Percentiles rank a stretch among this genome's conserved stretches.
phyloP scores from a whole-genome alignment of 2,329 filamentous ascomycete genomes.

The Parascedosporium putredinis region DNA sequence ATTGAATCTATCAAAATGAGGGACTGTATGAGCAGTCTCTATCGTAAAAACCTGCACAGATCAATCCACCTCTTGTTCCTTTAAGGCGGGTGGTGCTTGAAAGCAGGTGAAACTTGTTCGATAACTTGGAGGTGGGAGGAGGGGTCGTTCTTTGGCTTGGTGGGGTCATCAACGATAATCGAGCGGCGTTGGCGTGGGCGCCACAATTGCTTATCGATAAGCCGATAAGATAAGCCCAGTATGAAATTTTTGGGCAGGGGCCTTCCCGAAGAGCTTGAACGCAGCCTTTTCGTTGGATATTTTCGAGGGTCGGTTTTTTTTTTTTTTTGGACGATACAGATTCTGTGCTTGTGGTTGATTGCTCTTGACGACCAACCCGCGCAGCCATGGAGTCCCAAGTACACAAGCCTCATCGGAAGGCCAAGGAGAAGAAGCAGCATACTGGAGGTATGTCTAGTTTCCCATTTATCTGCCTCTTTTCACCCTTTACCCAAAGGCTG shows the following conservation, averaged over 20 bases:
- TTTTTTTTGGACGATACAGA: not conserved
- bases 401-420: constrained; percentile 75
- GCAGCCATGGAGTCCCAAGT: constrained; percentile 69
- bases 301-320: not conserved
- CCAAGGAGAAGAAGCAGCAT: constrained; percentile 74
- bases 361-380: not conserved
- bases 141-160: not conserved
- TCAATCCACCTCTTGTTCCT: no score
- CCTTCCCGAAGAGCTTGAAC: not conserved
- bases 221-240: constrained; percentile 6
- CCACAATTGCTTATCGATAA: constrained; percentile 8
- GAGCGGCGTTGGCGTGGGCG: not conserved
- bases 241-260: constrained; percentile 4
- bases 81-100: no score
- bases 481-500: no score
- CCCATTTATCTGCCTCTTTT: no score
- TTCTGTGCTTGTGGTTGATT: not conserved
- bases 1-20: no score
- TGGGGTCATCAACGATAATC: not conserved
- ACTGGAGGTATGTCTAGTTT: constrained; percentile 40
- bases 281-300: no score
- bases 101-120: no score
- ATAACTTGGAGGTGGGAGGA: no score
- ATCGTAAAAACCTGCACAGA: no score
- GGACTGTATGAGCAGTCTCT: no score